Percentiles rank a stretch among this genome's conserved stretches.
These are phyloP conservation scores for Linum trigynum DNA, from an alignment of 345 rosid species.

Conservation along the genomic window DNA sequence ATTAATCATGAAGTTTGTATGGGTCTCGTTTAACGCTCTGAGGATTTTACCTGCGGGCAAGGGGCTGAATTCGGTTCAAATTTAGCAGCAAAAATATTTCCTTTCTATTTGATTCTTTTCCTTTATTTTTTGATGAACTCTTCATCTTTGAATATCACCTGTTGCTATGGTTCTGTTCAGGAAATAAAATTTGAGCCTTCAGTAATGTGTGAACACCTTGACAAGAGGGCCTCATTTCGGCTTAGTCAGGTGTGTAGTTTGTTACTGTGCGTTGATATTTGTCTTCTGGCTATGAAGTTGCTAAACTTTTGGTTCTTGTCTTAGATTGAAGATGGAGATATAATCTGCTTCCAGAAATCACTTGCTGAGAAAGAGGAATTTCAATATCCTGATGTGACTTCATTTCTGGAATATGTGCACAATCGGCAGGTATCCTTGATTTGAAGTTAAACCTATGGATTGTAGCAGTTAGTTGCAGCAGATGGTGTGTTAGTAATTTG, in stretches of 20 bases:
- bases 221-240: slow-evolving; percentile 59
- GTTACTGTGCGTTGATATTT: not conserved
- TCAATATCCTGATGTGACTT: slow-evolving; percentile 68
- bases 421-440: slow-evolving; percentile 64
- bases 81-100: not conserved
- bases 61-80: too few species aligned
- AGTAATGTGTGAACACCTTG: slow-evolving; percentile 91
- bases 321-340: slow-evolving; percentile 53
- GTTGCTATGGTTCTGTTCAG: slow-evolving; percentile 28
- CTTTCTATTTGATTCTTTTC: not conserved
- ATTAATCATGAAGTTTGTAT: not conserved
- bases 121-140: not conserved
- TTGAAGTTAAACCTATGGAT: not conserved
- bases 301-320: not conserved
- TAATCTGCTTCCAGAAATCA: slow-evolving; percentile 11
- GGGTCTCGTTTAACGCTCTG: too few species aligned
- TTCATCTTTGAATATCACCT: not conserved
- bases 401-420: slow-evolving; percentile 85
- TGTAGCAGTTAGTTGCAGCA: not conserved
- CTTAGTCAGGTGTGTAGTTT: slow-evolving; percentile 49
- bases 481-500: not conserved
- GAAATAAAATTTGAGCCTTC: slow-evolving; percentile 89
- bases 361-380: slow-evolving; percentile 34
- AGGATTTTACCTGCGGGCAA: too few species aligned
- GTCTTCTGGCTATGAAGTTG: not conserved